phyloP scores from a whole-genome alignment of 2,329 filamentous ascomycete species.

The Phialophora macrospora region DNA sequence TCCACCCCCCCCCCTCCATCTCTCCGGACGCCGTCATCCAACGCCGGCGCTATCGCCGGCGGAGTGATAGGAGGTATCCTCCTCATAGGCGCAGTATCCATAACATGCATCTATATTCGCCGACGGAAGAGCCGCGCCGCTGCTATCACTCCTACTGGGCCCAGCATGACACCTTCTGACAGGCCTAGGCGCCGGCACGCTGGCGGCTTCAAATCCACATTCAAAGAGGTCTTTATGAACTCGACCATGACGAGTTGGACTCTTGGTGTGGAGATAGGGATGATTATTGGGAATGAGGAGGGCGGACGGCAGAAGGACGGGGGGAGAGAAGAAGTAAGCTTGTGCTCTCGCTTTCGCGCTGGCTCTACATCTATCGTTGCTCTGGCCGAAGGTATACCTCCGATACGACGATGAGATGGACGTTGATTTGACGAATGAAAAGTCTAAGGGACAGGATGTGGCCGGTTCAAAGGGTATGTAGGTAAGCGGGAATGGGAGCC shows the following conservation, averaged over 20 bases:
- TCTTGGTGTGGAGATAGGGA: background rate
- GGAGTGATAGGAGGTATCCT: background rate
- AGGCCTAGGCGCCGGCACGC: no score
- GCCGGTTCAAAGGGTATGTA: no score
- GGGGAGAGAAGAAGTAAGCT: background rate
- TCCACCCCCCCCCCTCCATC: no score
- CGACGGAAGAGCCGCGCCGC: no score
- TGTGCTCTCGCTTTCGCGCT: no score
- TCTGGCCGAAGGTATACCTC: no score
- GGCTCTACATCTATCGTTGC: no score
- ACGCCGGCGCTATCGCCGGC: background rate
- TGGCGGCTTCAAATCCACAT: background rate
- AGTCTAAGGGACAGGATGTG: background rate
- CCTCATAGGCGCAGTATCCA: background rate
- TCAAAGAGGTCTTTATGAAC: background rate
- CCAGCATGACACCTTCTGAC: no score
- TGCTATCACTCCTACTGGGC: background rate
- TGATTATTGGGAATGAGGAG: background rate
- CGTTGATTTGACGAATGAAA: no score
- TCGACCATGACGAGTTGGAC: background rate
- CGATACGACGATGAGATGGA: no score
- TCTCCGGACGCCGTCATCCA: no score
- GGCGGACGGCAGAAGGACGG: background rate
- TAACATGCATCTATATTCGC: background rate
- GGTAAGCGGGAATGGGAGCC: no score